phyloP scores from a whole-genome alignment of 108 stramenopile genomes.

The Skeletonema potamos region DNA sequence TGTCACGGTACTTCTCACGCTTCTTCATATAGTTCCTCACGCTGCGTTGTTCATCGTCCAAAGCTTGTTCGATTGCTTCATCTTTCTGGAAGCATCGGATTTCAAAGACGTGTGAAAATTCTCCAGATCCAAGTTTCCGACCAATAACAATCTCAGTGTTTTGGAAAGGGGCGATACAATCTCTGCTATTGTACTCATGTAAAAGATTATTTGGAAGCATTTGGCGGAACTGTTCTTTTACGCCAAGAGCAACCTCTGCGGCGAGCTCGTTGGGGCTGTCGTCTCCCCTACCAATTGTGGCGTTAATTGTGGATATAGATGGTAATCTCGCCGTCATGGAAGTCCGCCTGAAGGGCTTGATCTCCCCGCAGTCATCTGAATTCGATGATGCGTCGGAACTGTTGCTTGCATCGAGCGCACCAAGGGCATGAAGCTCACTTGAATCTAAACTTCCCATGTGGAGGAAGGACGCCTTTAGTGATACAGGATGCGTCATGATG shows the following conservation, averaged over 20 bases:
- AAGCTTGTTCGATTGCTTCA: neutral
- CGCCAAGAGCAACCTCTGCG: neutral
- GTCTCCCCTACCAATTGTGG: neutral
- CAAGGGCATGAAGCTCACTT: no score
- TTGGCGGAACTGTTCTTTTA: slow-evolving; percentile 5
- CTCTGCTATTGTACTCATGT: slow-evolving; percentile 6
- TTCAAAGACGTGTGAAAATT: slow-evolving; percentile 31
- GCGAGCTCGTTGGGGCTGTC: slow-evolving; percentile 4
- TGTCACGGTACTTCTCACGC: slow-evolving; percentile 6
- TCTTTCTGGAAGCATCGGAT: slow-evolving; percentile 1
- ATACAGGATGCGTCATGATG: no score
- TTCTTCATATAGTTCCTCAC: neutral
- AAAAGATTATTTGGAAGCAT: slow-evolving; percentile 4
- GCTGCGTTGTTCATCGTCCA: neutral
- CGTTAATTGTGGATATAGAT: neutral
- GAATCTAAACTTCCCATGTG: neutral
- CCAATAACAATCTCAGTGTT: slow-evolving; percentile 24
- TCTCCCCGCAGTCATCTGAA: neutral
- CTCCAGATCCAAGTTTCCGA: slow-evolving; percentile 16
- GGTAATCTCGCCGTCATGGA: neutral
- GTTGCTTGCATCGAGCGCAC: neutral
- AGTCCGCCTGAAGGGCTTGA: neutral
- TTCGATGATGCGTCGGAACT: neutral
- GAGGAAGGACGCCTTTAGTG: neutral
- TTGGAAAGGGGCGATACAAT: slow-evolving; percentile 13